phyloP scores from a whole-genome alignment of 495 filamentous ascomycete genomes.

The Neurospora intermedia region DNA sequence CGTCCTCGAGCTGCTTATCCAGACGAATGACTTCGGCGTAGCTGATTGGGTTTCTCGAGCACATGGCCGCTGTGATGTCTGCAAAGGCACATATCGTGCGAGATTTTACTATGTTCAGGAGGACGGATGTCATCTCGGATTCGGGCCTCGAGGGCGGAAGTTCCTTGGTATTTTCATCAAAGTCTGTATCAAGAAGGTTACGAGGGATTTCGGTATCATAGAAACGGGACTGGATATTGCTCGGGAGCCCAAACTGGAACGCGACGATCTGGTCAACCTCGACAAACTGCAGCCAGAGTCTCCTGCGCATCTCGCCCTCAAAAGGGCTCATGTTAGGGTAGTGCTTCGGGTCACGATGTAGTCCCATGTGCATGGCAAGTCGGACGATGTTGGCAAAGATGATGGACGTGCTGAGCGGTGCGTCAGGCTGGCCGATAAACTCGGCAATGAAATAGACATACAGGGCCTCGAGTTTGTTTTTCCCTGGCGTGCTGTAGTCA shows the following conservation, averaged over 20 bases:
- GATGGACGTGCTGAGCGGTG: slow-evolving; percentile 28
- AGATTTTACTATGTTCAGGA: slow-evolving; percentile 17
- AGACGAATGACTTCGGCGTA: slow-evolving; percentile 23
- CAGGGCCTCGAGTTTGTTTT: slow-evolving; percentile 32
- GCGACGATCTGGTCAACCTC: slow-evolving; percentile 19
- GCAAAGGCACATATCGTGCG: slow-evolving; percentile 16
- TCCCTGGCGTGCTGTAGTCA: slow-evolving; percentile 32
- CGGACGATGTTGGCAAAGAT: slow-evolving; percentile 27
- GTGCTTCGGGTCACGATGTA: slow-evolving; percentile 30
- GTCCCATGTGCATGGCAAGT: slow-evolving; percentile 31
- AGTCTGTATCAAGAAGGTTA: slow-evolving; percentile 29
- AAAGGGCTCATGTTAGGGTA: slow-evolving; percentile 23
- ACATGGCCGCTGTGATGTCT: slow-evolving; percentile 14
- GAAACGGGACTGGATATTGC: slow-evolving; percentile 13
- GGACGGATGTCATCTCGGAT: slow-evolving; percentile 18
- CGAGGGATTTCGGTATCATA: slow-evolving; percentile 28
- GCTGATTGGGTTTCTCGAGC: slow-evolving; percentile 11
- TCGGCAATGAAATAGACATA: slow-evolving; percentile 27
- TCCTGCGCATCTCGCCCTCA: slow-evolving; percentile 28
- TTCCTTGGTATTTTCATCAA: slow-evolving; percentile 18
- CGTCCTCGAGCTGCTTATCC: slow-evolving; percentile 21
- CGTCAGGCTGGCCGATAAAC: slow-evolving; percentile 21
- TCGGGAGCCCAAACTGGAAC: slow-evolving; percentile 22
- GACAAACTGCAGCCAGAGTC: slow-evolving; percentile 23
- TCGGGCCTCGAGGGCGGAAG: slow-evolving; percentile 29